Evolutionary conservation across 352 stramenopile species (phyloP).

Genomic region (Phytophthora ohioensis): DNA sequence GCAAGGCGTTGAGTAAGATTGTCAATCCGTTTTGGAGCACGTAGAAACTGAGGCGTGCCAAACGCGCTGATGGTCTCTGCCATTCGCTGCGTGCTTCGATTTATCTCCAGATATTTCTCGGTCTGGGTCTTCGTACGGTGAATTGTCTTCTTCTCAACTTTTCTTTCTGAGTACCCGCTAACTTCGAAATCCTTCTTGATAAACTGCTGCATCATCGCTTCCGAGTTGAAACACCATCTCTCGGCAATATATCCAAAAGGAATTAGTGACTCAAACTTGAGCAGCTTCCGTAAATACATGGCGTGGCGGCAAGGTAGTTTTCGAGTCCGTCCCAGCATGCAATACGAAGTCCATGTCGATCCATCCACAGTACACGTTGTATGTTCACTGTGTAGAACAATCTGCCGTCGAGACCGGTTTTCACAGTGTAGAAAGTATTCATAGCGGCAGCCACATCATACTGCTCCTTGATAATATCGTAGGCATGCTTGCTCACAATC

Average conservation of each 20-base stretch:
- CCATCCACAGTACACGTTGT: neutral
- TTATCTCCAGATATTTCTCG: neutral
- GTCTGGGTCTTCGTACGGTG: neutral
- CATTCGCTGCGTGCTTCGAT: neutral
- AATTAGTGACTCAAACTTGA: neutral
- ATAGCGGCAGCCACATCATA: neutral
- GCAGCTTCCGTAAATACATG: slow-evolving; percentile 7
- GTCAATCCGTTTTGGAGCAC: neutral
- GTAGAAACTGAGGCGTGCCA: neutral
- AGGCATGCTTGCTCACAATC: slow-evolving; percentile 4
- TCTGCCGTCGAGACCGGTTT: neutral
- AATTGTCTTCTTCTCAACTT: no score
- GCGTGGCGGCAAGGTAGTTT: slow-evolving; percentile 4
- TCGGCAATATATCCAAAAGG: neutral
- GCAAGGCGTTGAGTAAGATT: neutral
- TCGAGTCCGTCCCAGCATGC: slow-evolving; percentile 3
- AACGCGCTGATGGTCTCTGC: neutral
- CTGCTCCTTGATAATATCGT: slow-evolving; percentile 9
- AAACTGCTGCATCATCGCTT: slow-evolving; percentile 7
- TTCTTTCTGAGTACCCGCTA: neutral
- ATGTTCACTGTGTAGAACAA: neutral
- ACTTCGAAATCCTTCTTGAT: neutral
- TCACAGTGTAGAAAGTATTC: neutral
- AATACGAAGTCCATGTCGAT: neutral
- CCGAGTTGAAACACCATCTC: slow-evolving; percentile 7